Evolutionary conservation across 2,329 filamentous ascomycete species (phyloP), one percentile per base, ranked within the genome.

Genomic region (Ophiostoma angusticollis): DNA sequence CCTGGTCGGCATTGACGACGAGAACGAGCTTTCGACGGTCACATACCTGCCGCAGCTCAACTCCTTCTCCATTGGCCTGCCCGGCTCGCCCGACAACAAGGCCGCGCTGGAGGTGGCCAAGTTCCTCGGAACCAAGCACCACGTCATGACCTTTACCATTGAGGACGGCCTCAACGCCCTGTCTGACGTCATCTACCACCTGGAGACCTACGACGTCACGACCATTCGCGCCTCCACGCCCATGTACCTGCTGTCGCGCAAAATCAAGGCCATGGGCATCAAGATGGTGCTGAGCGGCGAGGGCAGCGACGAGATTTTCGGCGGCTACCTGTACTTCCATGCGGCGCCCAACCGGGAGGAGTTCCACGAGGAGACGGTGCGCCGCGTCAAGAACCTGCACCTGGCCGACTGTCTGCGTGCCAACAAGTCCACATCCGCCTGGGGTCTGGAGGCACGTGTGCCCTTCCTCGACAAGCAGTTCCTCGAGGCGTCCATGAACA

Each of bases 271-370:
- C 25, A 89, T 95, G 79, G 91, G 91, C 47, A 84, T 98, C 57
- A 98, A 98, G 76, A 98, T 98, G 91, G 91, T 98, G 41, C 73
- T 98, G 46, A 93, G 83, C 54, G 91, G 91, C 45, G 91, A 98
- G 65, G 91, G 91, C 35, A 91, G 83, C 54, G 91, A 98, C 60
- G 91, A 98, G 66, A 95, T 95, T 58, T 96, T 96, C 52, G 91
- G 91, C 47, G 91, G 91, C 38, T 98, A 98, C 63, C 77, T 98
- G 16, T 98, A 98, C 72, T 98, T 98, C 77, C 86, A 94, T 62
- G 83, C 80, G 45, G 91, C 91, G 2, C 91, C 91, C 17, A 73
- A 85, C 69, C 89, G 82, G 68, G 75, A 82, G 53, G 81, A 78
- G n/a, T 93, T 98, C 70, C 91, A 98, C 67, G 78, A 82, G 58